A percentile compares a stretch with the other conserved stretches of the same genome.
phyloP scores from a whole-genome alignment of 306 rosid species.

The Quercus wislizeni region DNA sequence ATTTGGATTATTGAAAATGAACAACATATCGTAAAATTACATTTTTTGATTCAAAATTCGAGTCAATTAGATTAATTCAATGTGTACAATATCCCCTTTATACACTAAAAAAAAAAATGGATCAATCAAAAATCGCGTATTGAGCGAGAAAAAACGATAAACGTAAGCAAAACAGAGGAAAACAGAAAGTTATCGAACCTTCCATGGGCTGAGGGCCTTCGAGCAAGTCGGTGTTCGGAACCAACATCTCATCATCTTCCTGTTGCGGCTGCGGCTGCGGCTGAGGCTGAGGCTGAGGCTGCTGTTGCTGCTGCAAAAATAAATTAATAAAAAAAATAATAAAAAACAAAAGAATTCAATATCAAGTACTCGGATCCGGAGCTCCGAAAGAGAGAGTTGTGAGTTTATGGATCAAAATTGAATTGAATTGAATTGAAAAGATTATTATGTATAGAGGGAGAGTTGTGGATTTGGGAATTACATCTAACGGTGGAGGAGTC shows the following conservation, averaged over 20 bases:
- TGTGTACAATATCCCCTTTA: too few species aligned
- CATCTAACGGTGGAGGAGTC: conserved; percentile 52
- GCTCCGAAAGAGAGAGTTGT: conserved; percentile 4
- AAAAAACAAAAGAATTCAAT: background rate
- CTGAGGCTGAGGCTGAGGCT: background rate
- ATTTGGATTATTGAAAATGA: too few species aligned
- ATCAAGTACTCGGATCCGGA: conserved; percentile 28
- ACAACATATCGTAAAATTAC: too few species aligned
- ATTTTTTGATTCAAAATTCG: too few species aligned
- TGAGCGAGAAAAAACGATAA: too few species aligned
- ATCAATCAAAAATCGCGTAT: too few species aligned
- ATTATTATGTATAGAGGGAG: background rate
- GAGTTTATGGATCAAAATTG: background rate
- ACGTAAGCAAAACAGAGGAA: too few species aligned
- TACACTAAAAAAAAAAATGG: too few species aligned
- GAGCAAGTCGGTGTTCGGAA: conserved; percentile 34
- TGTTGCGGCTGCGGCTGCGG: conserved; percentile 27
- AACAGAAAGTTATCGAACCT: conserved; percentile 14
- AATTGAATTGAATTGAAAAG: background rate
- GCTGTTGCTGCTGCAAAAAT: background rate
- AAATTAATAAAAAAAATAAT: too few species aligned
- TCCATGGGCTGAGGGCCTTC: conserved; percentile 60
- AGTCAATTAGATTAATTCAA: too few species aligned
- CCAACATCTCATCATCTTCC: conserved; percentile 55
- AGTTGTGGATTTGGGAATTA: conserved; percentile 16